Evolutionary conservation across 1,139 yeast genomes (phyloP).

Genomic region (Kodamaea sp.): DNA sequence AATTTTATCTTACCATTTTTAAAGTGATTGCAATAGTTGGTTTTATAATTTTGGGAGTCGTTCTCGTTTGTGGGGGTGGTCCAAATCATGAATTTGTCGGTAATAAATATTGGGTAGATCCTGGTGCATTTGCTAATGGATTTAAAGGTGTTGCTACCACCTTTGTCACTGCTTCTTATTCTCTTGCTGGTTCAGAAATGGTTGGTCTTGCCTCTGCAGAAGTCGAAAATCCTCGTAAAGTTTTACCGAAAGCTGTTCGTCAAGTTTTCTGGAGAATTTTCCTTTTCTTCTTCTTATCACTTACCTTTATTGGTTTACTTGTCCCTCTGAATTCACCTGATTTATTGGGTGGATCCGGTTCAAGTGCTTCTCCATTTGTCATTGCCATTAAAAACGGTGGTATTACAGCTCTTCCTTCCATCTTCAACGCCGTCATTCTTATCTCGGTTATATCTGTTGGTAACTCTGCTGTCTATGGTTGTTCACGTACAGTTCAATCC

Average conservation of each 20-base stretch:
- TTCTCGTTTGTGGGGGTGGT: slow-evolving; percentile 44
- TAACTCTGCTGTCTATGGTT: slow-evolving; percentile 44
- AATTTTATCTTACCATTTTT: slow-evolving; percentile 37
- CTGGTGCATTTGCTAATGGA: slow-evolving; percentile 51
- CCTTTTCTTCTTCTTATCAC: slow-evolving; percentile 38
- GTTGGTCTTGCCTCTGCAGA: slow-evolving; percentile 87
- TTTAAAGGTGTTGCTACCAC: slow-evolving; percentile 82
- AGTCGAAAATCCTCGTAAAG: slow-evolving; percentile 58
- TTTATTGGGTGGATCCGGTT: slow-evolving; percentile 28
- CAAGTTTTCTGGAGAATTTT: slow-evolving; percentile 45
- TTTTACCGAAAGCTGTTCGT: slow-evolving; percentile 39
- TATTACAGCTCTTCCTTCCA: slow-evolving; percentile 39
- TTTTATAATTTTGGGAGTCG: slow-evolving; percentile 37
- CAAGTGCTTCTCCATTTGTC: slow-evolving; percentile 42
- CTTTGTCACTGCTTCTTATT: slow-evolving; percentile 82
- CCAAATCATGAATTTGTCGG: slow-evolving; percentile 56
- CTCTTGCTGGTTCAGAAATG: slow-evolving; percentile 80
- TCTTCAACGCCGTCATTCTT: slow-evolving; percentile 41
- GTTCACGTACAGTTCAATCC: slow-evolving; percentile 40
- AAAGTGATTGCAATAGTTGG: slow-evolving; percentile 45
- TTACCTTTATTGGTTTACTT: slow-evolving; percentile 36
- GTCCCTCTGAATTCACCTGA: slow-evolving; percentile 33
- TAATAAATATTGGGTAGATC: slow-evolving; percentile 39
- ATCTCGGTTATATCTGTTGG: slow-evolving; percentile 44
- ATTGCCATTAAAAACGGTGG: slow-evolving; percentile 43